Evolutionary conservation across 1,284 basidiomycete species (phyloP), one percentile per base, ranked within the genome.

Genomic region (Cystobasidium slooffiae): DNA sequence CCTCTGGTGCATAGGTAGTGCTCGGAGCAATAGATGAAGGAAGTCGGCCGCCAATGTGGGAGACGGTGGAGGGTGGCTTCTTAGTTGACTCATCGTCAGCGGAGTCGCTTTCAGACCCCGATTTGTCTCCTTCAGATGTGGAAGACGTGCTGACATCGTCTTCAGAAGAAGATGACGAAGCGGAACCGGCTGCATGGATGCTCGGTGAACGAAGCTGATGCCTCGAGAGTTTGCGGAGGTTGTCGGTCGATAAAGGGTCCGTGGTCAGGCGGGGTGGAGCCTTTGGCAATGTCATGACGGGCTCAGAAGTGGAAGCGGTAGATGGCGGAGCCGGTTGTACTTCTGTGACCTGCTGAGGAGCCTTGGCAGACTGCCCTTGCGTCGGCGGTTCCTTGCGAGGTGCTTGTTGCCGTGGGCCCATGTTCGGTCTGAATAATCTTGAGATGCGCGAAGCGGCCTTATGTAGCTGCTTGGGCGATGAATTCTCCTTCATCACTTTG

Each of bases 161-260:
- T n/a, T 46, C 44, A n/a, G 69, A 63, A 31, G 61, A 59, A 0
- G 68, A 68, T 2, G 53, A 56, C 24, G 68, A 73, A 16, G 53
- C 18, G n/a, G 70, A 73, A 8, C 18, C 62, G 16, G 63, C 53
- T 3, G 62, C 63, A 24, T 66, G 62, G 6, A 58, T 24, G 41
- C 63, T 73, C 16, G 62, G 52, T 8, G 69, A 51, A 12, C 46
- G 59, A n/a, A 49, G 47, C 55, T 58, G 66, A 16, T 24, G 51
- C 22, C 44, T 31, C 14, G 52, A 56, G 12, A 73, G 63, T 41
- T 58, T 73, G 12, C 70, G 62, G 3, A 73, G 53, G 49, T 73
- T 73, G 53, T 73, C 63, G 20, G 63, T 65, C 37, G 70, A 73
- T n/a, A 73, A 24, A 18, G 70, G 70, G 51, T 73, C 70, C 9